phyloP scores from a whole-genome alignment of 306 rosid species.

The Dalbergia oliveri region DNA sequence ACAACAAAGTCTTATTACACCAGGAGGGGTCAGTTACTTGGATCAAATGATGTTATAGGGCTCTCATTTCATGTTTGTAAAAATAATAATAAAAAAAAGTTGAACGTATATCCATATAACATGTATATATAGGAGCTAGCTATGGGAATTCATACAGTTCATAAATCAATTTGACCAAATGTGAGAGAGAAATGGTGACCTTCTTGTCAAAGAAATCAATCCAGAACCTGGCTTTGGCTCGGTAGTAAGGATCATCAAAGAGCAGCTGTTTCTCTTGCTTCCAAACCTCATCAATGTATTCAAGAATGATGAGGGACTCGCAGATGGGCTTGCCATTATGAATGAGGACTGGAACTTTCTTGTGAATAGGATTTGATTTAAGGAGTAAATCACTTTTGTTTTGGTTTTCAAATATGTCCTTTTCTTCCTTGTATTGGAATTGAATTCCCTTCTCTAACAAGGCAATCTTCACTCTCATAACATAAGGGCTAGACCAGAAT shows the following conservation, averaged over 20 bases:
- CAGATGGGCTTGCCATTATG: conserved; percentile 54
- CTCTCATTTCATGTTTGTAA: too few relatives aligned
- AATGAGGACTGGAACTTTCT: conserved; percentile 64
- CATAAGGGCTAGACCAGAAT: conserved; percentile 12
- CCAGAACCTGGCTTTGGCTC: conserved; percentile 60
- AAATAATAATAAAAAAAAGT: too few relatives aligned
- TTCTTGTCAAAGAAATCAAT: conserved; percentile 50
- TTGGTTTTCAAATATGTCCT: conserved; percentile 23
- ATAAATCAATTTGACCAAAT: not conserved
- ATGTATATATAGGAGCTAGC: too few relatives aligned
- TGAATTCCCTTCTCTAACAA: conserved; percentile 41
- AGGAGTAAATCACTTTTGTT: conserved; percentile 11
- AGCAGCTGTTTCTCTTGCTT: conserved; percentile 38
- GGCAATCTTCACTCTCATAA: conserved; percentile 35
- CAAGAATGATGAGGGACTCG: conserved; percentile 48
- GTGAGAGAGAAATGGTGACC: not conserved
- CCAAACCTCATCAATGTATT: conserved; percentile 54
- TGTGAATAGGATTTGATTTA: conserved; percentile 58
- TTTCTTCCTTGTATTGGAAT: conserved; percentile 38
- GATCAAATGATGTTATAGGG: too few relatives aligned
- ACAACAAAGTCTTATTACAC: too few relatives aligned
- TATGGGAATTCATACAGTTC: not conserved
- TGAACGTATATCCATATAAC: too few relatives aligned
- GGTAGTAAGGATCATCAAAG: conserved; percentile 49
- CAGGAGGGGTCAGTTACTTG: too few relatives aligned